A percentile compares a stretch with the other conserved stretches of the same genome.
These are phyloP conservation scores for Zopfochytrium polystomum DNA, from an alignment of 371 early-diverging fungal genomes.

Conservation along the genomic window DNA sequence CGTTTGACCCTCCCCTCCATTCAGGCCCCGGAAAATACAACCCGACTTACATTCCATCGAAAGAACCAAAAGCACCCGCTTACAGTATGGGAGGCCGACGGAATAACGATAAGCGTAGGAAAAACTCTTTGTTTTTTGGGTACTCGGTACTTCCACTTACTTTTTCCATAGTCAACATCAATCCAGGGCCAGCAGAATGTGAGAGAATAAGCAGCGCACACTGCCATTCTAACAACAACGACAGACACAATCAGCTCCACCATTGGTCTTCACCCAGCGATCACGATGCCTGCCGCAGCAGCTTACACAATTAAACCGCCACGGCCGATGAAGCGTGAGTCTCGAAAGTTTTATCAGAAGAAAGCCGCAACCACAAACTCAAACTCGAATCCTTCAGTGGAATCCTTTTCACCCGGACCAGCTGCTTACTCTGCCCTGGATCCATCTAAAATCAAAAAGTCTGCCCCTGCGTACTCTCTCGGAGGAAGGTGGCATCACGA, in stretches of 20 bases:
- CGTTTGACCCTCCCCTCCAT: no score
- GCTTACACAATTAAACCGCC: slow-evolving; percentile 51
- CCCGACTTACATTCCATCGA: slow-evolving; percentile 42
- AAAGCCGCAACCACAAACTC: not conserved
- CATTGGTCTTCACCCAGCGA: slow-evolving; percentile 43
- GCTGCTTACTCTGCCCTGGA: slow-evolving; percentile 45
- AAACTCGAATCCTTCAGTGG: slow-evolving; percentile 29
- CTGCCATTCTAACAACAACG: not conserved
- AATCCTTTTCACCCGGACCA: slow-evolving; percentile 49
- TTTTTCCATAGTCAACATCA: slow-evolving; percentile 31
- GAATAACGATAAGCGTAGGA: slow-evolving; percentile 33
- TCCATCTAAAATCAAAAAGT: slow-evolving; percentile 45
- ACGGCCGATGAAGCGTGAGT: slow-evolving; percentile 43
- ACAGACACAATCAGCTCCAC: slow-evolving; percentile 43
- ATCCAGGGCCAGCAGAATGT: slow-evolving; percentile 52
- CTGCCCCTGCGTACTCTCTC: slow-evolving; percentile 48
- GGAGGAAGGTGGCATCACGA: slow-evolving; percentile 38
- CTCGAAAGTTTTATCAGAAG: not conserved
- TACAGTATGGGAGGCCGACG: slow-evolving; percentile 49
- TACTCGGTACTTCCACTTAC: not conserved
- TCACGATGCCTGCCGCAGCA: slow-evolving; percentile 46
- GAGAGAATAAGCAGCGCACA: slow-evolving; percentile 9
- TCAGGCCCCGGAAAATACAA: slow-evolving; percentile 53
- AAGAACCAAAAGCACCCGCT: slow-evolving; percentile 48
- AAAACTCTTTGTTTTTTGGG: not conserved